A percentile compares a stretch with the other conserved stretches of the same genome.
Conservation (phyloP, 1,284 basidiomycete species). For the Ceratobasidium sp. region DNA sequence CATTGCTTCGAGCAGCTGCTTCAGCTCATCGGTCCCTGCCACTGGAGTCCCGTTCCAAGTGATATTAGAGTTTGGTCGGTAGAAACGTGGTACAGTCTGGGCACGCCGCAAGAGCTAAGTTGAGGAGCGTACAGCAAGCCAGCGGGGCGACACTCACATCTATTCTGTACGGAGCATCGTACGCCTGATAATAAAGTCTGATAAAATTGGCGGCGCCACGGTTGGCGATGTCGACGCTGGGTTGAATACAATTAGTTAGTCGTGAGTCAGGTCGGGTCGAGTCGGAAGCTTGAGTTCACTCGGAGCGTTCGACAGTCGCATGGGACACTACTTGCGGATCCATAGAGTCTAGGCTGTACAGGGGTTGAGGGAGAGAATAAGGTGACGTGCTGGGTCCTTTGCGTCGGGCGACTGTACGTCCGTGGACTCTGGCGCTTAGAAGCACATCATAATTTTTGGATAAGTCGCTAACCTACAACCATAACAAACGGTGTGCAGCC, state of each 20-base stretch:
- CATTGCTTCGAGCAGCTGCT: slow-evolving; percentile 51
- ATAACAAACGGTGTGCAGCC: slow-evolving; percentile 28
- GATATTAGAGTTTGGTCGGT: slow-evolving; percentile 75
- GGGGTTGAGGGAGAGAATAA: neutral
- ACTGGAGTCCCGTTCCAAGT: slow-evolving; percentile 88
- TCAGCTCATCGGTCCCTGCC: slow-evolving; percentile 73
- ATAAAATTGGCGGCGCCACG: slow-evolving; percentile 82
- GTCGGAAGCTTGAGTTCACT: slow-evolving; percentile 43
- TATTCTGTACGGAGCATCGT: slow-evolving; percentile 74
- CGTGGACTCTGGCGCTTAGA: slow-evolving; percentile 29
- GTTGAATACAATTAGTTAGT: slow-evolving; percentile 32
- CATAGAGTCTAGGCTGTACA: neutral
- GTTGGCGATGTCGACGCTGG: slow-evolving; percentile 81
- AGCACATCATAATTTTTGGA: slow-evolving; percentile 40
- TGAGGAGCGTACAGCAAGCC: slow-evolving; percentile 57
- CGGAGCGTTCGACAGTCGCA: slow-evolving; percentile 39
- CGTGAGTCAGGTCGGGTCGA: slow-evolving; percentile 38
- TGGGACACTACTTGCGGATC: slow-evolving; percentile 38
- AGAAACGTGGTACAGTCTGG: slow-evolving; percentile 73
- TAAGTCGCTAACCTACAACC: slow-evolving; percentile 5
- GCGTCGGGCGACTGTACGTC: neutral
- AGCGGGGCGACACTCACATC: slow-evolving; percentile 36
- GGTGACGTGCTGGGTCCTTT: neutral
- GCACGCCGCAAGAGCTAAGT: slow-evolving; percentile 6
- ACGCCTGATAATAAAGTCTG: slow-evolving; percentile 78